Evolutionary conservation across 805 yeast species (phyloP).

Genomic region (Ogataea henricii): DNA sequence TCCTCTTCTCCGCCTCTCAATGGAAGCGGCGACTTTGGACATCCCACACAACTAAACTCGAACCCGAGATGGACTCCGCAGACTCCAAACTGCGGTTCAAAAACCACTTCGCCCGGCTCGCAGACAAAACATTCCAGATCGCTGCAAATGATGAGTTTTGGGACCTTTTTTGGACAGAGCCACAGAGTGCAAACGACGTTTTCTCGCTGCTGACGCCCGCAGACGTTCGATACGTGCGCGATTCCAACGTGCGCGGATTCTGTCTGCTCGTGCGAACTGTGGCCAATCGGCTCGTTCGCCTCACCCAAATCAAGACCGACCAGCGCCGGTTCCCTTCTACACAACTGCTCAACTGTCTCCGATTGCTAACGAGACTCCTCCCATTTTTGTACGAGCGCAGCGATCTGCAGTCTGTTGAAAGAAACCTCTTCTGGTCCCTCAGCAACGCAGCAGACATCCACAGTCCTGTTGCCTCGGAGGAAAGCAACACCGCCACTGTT

Average conservation of each 20-base stretch:
- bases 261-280: constrained; percentile 49
- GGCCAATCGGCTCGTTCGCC: constrained; percentile 35
- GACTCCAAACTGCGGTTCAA: constrained; percentile 66
- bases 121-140: constrained; percentile 44
- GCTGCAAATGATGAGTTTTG: constrained; percentile 43
- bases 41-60: not conserved
- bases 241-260: constrained; percentile 59
- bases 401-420: constrained; percentile 37
- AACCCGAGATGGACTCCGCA: constrained; percentile 61
- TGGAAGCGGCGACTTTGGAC: not conserved
- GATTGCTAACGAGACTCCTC: constrained; percentile 62
- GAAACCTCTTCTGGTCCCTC: constrained; percentile 47
- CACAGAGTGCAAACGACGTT: constrained; percentile 56
- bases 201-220: constrained; percentile 54
- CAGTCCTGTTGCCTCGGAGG: constrained; percentile 12
- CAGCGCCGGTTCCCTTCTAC: constrained; percentile 27
- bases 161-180: constrained; percentile 48
- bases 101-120: constrained; percentile 60
- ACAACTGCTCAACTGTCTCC: constrained; percentile 59
- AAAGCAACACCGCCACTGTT: constrained; percentile 26
- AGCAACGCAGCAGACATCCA: constrained; percentile 18
- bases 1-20: not conserved
- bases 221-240: constrained; percentile 63
- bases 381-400: constrained; percentile 68
- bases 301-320: constrained; percentile 25